phyloP scores from a whole-genome alignment of 257 asterid species.

The Paraleonurus japonicus region DNA sequence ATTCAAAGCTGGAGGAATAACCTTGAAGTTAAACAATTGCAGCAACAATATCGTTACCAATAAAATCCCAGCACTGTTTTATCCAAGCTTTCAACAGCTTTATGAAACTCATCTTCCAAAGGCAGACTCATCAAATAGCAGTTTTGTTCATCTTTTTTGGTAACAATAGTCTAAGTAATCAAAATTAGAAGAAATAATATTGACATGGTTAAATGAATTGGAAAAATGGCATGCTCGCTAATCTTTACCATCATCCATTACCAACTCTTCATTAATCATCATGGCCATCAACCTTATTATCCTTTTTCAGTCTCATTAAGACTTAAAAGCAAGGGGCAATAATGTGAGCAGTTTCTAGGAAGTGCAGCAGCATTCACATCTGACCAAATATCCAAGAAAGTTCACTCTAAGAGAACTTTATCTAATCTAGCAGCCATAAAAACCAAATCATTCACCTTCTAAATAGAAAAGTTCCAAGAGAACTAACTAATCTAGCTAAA shows the following conservation, averaged over 20 bases:
- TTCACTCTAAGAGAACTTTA: too few species aligned
- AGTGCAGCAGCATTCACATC: background rate
- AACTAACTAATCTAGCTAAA: too few species aligned
- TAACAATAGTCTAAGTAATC: background rate
- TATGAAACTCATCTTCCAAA: background rate
- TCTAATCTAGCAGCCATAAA: background rate
- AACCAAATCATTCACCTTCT: background rate
- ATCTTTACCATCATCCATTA: too few species aligned
- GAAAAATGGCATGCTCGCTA: background rate
- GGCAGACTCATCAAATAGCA: background rate
- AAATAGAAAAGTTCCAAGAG: too few species aligned
- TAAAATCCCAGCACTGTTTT: background rate
- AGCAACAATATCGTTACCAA: background rate
- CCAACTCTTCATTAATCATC: background rate
- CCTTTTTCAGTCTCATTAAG: background rate
- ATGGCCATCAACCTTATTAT: too few species aligned
- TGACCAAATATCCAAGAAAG: too few species aligned
- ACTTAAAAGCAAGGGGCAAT: background rate
- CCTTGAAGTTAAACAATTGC: background rate
- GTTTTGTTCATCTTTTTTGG: too few species aligned
- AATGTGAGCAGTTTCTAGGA: background rate
- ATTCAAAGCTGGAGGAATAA: background rate
- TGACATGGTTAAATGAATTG: background rate
- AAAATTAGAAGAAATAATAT: too few species aligned
- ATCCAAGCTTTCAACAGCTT: too few species aligned